A percentile compares a stretch with the other conserved stretches of the same genome.
These are phyloP conservation scores for Cetradonia linearis DNA, from an alignment of 495 filamentous ascomycete genomes.

Conservation along the genomic window DNA sequence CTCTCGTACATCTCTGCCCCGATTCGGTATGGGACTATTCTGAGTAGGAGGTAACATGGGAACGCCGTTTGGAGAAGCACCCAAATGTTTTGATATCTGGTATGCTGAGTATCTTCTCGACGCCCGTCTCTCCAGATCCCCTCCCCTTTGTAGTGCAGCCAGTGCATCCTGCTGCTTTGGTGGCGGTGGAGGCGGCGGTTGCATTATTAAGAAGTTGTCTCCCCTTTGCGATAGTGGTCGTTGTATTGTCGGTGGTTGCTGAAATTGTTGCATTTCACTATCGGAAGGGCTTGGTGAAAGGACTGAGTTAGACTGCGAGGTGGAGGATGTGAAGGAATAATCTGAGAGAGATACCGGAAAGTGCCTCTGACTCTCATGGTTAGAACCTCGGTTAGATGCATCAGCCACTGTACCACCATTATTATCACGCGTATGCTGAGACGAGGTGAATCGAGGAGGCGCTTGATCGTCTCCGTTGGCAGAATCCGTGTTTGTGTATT, in stretches of 20 bases:
- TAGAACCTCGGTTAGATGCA: conserved; percentile 23
- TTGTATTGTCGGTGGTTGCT: conserved; percentile 29
- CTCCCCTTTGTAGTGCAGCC: conserved; percentile 79
- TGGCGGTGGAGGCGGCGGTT: conserved; percentile 62
- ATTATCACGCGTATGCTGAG: conserved; percentile 16
- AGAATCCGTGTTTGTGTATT: conserved; percentile 14
- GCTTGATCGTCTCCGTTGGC: conserved; percentile 39
- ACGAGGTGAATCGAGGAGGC: conserved; percentile 38
- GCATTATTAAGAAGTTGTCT: conserved; percentile 34
- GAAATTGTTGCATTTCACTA: conserved; percentile 40
- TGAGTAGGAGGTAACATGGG: conserved; percentile 74
- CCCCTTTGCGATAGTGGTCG: conserved; percentile 26
- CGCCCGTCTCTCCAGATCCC: conserved; percentile 84
- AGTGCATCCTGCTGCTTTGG: conserved; percentile 83
- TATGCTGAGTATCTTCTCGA: conserved; percentile 90
- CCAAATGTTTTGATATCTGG: conserved; percentile 88
- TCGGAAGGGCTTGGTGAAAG: conserved; percentile 50
- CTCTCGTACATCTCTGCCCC: conserved; percentile 78
- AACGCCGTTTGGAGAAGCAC: conserved; percentile 66
- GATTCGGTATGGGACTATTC: conserved; percentile 77
- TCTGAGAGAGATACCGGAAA: conserved; percentile 32
- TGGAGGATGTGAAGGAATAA: conserved; percentile 55
- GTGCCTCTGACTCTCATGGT: conserved; percentile 42
- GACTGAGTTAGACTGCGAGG: conserved; percentile 58
- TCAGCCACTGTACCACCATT: conserved; percentile 14